phyloP scores from a whole-genome alignment of 805 yeast genomes.

The Huiozyma naganishii region DNA sequence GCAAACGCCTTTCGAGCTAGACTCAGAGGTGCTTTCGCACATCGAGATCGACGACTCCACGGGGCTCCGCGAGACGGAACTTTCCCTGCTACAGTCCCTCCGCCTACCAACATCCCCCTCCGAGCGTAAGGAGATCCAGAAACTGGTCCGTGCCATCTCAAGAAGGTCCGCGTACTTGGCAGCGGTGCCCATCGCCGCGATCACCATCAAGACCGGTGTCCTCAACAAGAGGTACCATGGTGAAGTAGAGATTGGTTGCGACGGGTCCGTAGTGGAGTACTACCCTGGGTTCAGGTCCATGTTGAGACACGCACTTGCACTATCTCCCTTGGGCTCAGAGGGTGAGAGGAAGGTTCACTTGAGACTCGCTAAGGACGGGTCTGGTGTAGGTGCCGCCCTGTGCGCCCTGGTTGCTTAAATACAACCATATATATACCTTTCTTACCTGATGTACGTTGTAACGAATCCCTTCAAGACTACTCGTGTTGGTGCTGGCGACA shows the following conservation, averaged over 20 bases:
- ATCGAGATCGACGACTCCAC: slow-evolving; percentile 79
- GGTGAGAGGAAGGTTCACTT: slow-evolving; percentile 65
- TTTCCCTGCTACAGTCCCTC: slow-evolving; percentile 52
- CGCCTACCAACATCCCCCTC: slow-evolving; percentile 57
- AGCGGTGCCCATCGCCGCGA: slow-evolving; percentile 84
- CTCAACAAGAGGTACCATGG: slow-evolving; percentile 45
- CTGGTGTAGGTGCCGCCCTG: slow-evolving; percentile 94
- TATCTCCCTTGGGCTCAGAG: slow-evolving; percentile 62
- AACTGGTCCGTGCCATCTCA: slow-evolving; percentile 70
- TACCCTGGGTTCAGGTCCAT: slow-evolving; percentile 82
- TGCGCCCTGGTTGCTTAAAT: slow-evolving; percentile 51
- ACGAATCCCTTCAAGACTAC: too few relatives aligned
- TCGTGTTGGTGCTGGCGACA: too few relatives aligned
- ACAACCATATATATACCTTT: not conserved
- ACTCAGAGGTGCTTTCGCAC: slow-evolving; percentile 71
- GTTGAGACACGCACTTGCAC: slow-evolving; percentile 67
- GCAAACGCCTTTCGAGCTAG: slow-evolving; percentile 65
- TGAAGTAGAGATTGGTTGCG: slow-evolving; percentile 88
- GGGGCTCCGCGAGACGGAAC: slow-evolving; percentile 57
- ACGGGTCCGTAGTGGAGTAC: slow-evolving; percentile 88
- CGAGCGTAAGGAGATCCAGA: slow-evolving; percentile 69
- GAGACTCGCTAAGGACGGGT: slow-evolving; percentile 85
- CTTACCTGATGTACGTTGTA: not conserved
- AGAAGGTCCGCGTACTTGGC: slow-evolving; percentile 79
- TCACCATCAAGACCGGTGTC: slow-evolving; percentile 54